Percentiles rank a stretch among this genome's conserved stretches.
Evolutionary conservation across 2,329 filamentous ascomycete genomes (phyloP).

Genomic region (Domatiomyces catenatus): DNA sequence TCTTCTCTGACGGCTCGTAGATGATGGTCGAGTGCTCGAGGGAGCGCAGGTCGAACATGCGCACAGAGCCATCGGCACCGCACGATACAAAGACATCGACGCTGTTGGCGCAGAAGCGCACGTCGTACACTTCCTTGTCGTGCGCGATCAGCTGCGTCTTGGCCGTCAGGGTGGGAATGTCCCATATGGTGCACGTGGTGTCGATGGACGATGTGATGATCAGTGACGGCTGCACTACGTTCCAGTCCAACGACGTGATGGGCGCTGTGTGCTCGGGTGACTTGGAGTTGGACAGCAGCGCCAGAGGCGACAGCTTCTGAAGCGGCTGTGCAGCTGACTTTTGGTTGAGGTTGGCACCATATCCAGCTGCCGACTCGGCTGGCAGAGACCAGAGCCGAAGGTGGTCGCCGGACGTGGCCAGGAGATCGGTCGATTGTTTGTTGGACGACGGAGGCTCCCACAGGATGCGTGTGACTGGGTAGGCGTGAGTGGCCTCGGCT

Average conservation of each 20-base stretch:
- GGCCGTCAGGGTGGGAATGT: slow-evolving; percentile 91
- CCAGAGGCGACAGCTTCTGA: slow-evolving; percentile 81
- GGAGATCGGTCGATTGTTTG: slow-evolving; percentile 85
- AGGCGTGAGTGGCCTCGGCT: slow-evolving; percentile 93
- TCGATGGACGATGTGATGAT: slow-evolving; percentile 99
- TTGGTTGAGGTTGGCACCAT: slow-evolving; percentile 52
- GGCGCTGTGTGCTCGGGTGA: slow-evolving; percentile 96
- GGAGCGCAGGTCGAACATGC: slow-evolving; percentile 96
- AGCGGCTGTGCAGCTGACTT: slow-evolving; percentile 46
- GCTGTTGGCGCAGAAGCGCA: slow-evolving; percentile 84
- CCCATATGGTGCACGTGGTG: slow-evolving; percentile 98
- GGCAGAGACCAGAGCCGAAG: slow-evolving; percentile 87
- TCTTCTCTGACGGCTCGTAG: slow-evolving; percentile 76
- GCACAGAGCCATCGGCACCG: slow-evolving; percentile 89
- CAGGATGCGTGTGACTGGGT: slow-evolving; percentile 83
- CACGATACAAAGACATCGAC: slow-evolving; percentile 98
- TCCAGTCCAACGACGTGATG: slow-evolving; percentile 94
- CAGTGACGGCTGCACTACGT: slow-evolving; percentile 85
- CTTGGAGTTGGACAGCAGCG: slow-evolving; percentile 91
- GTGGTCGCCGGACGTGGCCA: slow-evolving; percentile 91
- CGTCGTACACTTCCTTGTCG: slow-evolving; percentile 97
- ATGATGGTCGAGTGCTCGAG: slow-evolving; percentile 98
- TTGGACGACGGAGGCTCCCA: slow-evolving; percentile 94
- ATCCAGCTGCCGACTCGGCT: slow-evolving; percentile 35
- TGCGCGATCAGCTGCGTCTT: slow-evolving; percentile 98